A percentile compares a stretch with the other conserved stretches of the same genome.
Evolutionary conservation across 257 asterid genomes (phyloP).

Genomic region (Solanum appendiculatum): DNA sequence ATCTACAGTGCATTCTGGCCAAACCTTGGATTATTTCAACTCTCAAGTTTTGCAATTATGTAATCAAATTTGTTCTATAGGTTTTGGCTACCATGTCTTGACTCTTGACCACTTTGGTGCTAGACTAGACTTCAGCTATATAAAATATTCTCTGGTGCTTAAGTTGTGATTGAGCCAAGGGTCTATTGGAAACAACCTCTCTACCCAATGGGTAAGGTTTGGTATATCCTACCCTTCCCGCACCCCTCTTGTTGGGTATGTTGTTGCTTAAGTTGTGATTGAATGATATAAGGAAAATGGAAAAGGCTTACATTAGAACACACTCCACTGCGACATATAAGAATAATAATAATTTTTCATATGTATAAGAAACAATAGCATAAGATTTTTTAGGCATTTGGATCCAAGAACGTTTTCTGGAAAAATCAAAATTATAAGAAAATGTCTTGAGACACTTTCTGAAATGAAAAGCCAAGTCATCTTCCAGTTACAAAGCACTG

Average conservation of each 20-base stretch:
- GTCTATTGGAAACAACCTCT: background rate
- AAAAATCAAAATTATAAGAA: background rate
- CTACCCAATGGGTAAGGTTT: background rate
- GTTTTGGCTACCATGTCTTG: background rate
- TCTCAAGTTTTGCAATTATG: background rate
- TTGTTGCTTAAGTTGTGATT: background rate
- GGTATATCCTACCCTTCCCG: background rate
- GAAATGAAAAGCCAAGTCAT: background rate
- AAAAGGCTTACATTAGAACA: background rate
- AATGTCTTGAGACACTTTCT: background rate
- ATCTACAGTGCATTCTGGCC: background rate
- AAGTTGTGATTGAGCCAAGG: background rate
- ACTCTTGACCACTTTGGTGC: background rate
- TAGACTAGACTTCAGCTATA: conserved; percentile 6
- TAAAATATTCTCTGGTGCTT: conserved; percentile 4
- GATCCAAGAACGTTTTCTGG: background rate
- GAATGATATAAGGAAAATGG: background rate
- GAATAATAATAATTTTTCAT: background rate
- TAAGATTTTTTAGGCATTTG: background rate
- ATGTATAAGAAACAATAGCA: background rate
- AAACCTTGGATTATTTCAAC: background rate
- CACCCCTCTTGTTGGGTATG: background rate
- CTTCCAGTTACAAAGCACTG: background rate
- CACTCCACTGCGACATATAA: background rate
- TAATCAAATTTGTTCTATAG: background rate